Evolutionary conservation across 768 basidiomycete species (phyloP).

Genomic region (Artomyces pyxidatus): DNA sequence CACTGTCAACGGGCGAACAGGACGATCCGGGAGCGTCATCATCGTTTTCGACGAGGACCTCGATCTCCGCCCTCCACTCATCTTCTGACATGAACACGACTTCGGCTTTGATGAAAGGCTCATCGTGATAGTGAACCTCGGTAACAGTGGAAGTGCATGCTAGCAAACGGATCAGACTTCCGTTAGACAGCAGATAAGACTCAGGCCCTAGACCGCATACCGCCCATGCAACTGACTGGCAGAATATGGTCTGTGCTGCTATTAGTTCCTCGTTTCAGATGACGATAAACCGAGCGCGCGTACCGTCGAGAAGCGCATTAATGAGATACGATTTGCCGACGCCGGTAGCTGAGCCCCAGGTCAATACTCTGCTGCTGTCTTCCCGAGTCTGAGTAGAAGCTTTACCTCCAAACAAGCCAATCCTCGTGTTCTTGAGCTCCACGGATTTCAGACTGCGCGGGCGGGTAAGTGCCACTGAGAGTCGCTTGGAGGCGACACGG

Average conservation of each 20-base stretch:
- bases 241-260: neutral
- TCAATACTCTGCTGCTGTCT: too few relatives aligned
- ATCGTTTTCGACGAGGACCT: neutral
- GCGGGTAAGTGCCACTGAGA: too few relatives aligned
- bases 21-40: too few relatives aligned
- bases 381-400: too few relatives aligned
- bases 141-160: neutral
- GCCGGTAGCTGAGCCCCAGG: neutral
- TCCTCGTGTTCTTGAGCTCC: too few relatives aligned
- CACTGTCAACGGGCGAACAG: too few relatives aligned
- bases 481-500: too few relatives aligned
- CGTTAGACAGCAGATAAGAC: neutral
- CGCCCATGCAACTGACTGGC: neutral
- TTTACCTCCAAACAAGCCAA: too few relatives aligned
- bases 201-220: neutral
- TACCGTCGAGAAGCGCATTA: neutral
- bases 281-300: neutral
- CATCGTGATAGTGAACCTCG: neutral
- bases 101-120: neutral
- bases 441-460: too few relatives aligned
- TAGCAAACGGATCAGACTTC: neutral
- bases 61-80: neutral
- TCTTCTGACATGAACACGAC: neutral
- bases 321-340: neutral
- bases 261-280: neutral